phyloP scores from a whole-genome alignment of 2,329 filamentous ascomycete genomes.

The Huntiella omanensis region DNA sequence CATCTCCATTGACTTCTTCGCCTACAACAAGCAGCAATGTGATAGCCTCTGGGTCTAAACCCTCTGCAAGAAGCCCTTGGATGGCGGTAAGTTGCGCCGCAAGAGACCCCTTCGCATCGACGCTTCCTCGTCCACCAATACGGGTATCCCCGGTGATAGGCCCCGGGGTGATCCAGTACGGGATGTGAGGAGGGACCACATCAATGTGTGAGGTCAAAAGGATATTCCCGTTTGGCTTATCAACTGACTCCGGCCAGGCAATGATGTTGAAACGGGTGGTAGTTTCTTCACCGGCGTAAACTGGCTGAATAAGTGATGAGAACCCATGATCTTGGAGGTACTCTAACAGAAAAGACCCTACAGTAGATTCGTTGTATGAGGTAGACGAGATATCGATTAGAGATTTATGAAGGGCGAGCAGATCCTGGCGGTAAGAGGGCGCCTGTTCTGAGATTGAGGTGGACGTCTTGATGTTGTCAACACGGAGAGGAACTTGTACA shows the following conservation, averaged over 20 bases:
- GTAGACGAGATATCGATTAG: slow-evolving; percentile 10
- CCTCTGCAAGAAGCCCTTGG: slow-evolving; percentile 28
- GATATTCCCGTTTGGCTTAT: slow-evolving; percentile 33
- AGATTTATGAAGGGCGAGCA: slow-evolving; percentile 8
- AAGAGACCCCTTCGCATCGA: slow-evolving; percentile 52
- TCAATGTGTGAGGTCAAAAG: slow-evolving; percentile 74
- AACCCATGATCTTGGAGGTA: slow-evolving; percentile 39
- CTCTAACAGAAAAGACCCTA: slow-evolving; percentile 47
- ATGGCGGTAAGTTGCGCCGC: slow-evolving; percentile 58
- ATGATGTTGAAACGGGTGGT: slow-evolving; percentile 53
- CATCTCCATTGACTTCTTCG: slow-evolving; percentile 64
- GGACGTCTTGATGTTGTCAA: background rate
- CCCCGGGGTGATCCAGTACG: slow-evolving; percentile 39
- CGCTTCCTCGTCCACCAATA: slow-evolving; percentile 55
- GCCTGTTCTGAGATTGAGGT: background rate
- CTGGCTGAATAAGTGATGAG: slow-evolving; percentile 23
- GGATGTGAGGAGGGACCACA: slow-evolving; percentile 52
- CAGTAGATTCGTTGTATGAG: slow-evolving; percentile 18
- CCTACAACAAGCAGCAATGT: slow-evolving; percentile 55
- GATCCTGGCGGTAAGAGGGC: slow-evolving; percentile 4
- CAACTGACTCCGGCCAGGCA: slow-evolving; percentile 37
- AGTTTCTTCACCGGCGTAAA: slow-evolving; percentile 17
- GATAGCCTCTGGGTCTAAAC: slow-evolving; percentile 30
- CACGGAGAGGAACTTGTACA: background rate
- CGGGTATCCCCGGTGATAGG: slow-evolving; percentile 22